Percentiles rank a stretch among this genome's conserved stretches.
Evolutionary conservation across 164 flowering plant species (phyloP).

Genomic region (Tetrastigma voinierianum): DNA sequence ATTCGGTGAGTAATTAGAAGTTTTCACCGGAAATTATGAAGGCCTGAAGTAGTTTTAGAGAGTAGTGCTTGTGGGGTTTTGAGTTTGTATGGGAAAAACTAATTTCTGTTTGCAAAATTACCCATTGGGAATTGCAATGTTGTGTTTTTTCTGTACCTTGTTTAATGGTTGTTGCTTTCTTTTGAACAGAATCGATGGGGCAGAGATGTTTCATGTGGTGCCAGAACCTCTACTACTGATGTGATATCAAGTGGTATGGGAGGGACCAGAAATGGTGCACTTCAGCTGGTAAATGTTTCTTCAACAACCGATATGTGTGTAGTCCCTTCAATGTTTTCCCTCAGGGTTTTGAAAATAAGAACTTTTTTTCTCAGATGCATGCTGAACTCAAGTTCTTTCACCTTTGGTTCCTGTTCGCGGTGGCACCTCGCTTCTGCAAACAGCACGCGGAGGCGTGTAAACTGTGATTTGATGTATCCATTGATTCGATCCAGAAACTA

Average conservation of each 20-base stretch:
- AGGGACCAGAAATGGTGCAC: slow-evolving; percentile 87
- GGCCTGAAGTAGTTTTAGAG: not conserved
- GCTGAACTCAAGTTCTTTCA: slow-evolving; percentile 96
- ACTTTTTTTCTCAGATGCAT: slow-evolving; percentile 63
- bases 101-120: not conserved
- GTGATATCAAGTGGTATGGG: slow-evolving; percentile 79
- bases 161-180: slow-evolving; percentile 1
- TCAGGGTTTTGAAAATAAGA: not conserved
- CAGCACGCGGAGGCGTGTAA: slow-evolving; percentile 96
- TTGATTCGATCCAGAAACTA: slow-evolving; percentile 60
- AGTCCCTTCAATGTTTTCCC: not conserved
- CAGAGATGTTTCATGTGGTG: slow-evolving; percentile 86
- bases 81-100: not conserved
- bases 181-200: slow-evolving; percentile 70
- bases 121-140: too few species aligned
- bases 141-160: not conserved
- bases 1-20: slow-evolving; percentile 60
- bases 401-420: slow-evolving; percentile 89
- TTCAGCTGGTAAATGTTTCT: slow-evolving; percentile 60
- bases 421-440: slow-evolving; percentile 91
- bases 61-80: not conserved
- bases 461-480: slow-evolving; percentile 96
- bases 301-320: too few species aligned
- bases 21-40: not conserved
- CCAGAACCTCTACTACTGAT: slow-evolving; percentile 68